Conservation (phyloP, 225 moss, liverwort and hornwort genomes). For the Physcomitrium patens region DNA sequence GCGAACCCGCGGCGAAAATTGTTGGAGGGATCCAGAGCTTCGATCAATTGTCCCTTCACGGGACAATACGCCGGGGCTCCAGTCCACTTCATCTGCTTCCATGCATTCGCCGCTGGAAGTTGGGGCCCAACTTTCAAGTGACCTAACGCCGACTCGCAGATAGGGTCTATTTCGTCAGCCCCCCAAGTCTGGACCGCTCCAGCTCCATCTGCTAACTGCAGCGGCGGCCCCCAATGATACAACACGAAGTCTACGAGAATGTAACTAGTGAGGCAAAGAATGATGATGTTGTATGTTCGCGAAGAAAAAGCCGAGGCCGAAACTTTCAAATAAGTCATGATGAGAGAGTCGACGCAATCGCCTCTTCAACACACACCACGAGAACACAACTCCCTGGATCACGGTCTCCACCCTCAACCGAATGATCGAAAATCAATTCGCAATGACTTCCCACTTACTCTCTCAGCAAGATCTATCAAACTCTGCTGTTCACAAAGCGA, state of each 20-base stretch:
- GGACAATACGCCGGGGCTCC: slow-evolving; percentile 72
- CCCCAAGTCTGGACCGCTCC: neutral
- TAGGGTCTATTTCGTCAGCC: slow-evolving; percentile 14
- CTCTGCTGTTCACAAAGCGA: neutral
- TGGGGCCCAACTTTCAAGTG: slow-evolving; percentile 32
- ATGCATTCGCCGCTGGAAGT: slow-evolving; percentile 49
- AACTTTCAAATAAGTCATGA: slow-evolving; percentile 48
- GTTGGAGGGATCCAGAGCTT: slow-evolving; percentile 62
- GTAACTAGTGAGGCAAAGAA: slow-evolving; percentile 45
- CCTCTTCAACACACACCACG: neutral
- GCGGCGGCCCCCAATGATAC: slow-evolving; percentile 46
- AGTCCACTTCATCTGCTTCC: slow-evolving; percentile 92
- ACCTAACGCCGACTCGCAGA: slow-evolving; percentile 43
- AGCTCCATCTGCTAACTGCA: slow-evolving; percentile 39
- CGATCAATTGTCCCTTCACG: slow-evolving; percentile 85
- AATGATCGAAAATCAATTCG: neutral
- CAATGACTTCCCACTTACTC: neutral
- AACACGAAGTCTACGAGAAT: slow-evolving; percentile 45
- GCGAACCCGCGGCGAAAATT: slow-evolving; percentile 80
- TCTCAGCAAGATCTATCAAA: slow-evolving; percentile 2
- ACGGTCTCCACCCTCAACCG: neutral
- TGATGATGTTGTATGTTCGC: slow-evolving; percentile 41
- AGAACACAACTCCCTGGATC: neutral
- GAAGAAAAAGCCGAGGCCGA: slow-evolving; percentile 38
- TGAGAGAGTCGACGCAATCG: neutral